A percentile compares a stretch with the other conserved stretches of the same genome.
Evolutionary conservation across 495 filamentous ascomycete genomes (phyloP).

Genomic region (Xylaria acuta): DNA sequence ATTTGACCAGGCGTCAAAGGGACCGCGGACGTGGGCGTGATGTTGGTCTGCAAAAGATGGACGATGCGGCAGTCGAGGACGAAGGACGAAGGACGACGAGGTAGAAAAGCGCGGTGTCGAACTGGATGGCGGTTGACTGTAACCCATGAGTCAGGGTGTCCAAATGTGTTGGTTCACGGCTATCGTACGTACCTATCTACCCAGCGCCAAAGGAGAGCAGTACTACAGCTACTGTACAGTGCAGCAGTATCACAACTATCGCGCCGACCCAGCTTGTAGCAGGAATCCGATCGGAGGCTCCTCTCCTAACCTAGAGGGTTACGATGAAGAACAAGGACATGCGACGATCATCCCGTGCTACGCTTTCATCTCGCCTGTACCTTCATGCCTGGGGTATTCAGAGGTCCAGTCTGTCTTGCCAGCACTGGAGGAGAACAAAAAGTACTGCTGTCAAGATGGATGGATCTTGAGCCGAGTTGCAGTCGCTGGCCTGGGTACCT

Average conservation of each 20-base stretch:
- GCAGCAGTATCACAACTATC: slow-evolving; percentile 3
- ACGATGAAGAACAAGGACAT: slow-evolving; percentile 11
- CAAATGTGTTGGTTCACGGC: not conserved
- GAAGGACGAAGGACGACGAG: not conserved
- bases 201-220: slow-evolving; percentile 6
- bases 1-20: slow-evolving; percentile 57
- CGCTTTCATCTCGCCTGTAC: slow-evolving; percentile 1
- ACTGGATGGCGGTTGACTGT: not conserved
- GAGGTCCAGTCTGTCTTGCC: not conserved
- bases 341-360: slow-evolving; percentile 16
- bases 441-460: slow-evolving; percentile 2
- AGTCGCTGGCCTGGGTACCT: not conserved
- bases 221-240: not conserved
- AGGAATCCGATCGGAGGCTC: slow-evolving; percentile 5
- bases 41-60: not conserved
- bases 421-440: not conserved
- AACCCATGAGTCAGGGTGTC: not conserved
- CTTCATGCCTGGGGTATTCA: slow-evolving; percentile 14
- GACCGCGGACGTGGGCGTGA: slow-evolving; percentile 46
- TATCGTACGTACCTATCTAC: not conserved
- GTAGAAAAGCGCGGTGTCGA: not conserved
- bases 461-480: not conserved
- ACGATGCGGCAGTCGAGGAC: slow-evolving; percentile 10
- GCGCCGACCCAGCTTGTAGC: not conserved
- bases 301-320: slow-evolving; percentile 16